A percentile compares a stretch with the other conserved stretches of the same genome.
These are phyloP conservation scores for Lomentospora prolificans DNA, from an alignment of 2,329 filamentous ascomycete species.

Conservation along the genomic window DNA sequence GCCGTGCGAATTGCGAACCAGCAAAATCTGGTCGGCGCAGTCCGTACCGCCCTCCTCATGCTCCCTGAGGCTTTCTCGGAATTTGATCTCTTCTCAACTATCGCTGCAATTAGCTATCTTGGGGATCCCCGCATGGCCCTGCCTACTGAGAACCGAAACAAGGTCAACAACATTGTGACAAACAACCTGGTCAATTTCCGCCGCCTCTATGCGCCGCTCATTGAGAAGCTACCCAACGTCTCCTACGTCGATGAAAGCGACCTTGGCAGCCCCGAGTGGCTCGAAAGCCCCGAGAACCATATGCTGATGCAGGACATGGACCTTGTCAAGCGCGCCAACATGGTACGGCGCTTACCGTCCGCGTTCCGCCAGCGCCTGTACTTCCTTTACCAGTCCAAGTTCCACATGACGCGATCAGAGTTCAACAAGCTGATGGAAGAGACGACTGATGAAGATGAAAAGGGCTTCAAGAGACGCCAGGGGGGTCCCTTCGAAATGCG, in stretches of 20 bases:
- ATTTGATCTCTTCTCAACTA: constrained; percentile 77
- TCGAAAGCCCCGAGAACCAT: constrained; percentile 47
- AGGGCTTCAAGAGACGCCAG: constrained; percentile 60
- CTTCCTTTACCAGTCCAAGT: constrained; percentile 89
- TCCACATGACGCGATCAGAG: constrained; percentile 70
- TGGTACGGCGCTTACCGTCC: constrained; percentile 84
- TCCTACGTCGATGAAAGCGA: constrained; percentile 62
- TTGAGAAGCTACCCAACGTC: constrained; percentile 84
- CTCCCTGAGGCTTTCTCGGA: constrained; percentile 80
- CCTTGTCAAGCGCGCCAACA: constrained; percentile 80
- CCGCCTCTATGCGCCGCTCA: constrained; percentile 78
- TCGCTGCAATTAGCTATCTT: constrained; percentile 85
- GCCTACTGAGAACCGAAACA: constrained; percentile 80
- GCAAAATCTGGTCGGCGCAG: constrained; percentile 83
- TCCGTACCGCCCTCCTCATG: constrained; percentile 80
- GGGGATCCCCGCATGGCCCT: constrained; percentile 94
- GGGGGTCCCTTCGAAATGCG: constrained; percentile 79
- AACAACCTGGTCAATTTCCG: constrained; percentile 90
- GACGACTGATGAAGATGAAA: constrained; percentile 59
- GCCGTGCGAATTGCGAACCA: constrained; percentile 90
- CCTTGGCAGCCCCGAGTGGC: constrained; percentile 31
- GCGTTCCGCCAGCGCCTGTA: constrained; percentile 84
- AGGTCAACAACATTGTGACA: constrained; percentile 87
- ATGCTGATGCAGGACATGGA: constrained; percentile 84
- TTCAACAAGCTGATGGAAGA: constrained; percentile 78